Conservation (phyloP, 2,329 filamentous ascomycete genomes). For the Fusarium sp. region DNA sequence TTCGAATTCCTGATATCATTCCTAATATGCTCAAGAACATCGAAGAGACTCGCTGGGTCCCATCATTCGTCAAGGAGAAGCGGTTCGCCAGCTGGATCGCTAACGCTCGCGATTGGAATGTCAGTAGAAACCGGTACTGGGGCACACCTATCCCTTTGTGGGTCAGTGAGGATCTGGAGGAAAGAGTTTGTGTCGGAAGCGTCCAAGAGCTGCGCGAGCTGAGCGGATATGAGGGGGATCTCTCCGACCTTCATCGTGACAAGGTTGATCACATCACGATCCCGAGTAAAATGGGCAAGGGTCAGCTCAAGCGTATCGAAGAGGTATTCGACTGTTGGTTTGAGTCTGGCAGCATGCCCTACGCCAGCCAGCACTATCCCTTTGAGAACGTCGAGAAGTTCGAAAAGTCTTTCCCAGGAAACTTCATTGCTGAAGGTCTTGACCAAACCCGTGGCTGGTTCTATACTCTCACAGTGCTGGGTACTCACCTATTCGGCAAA, state of each 20-base stretch:
- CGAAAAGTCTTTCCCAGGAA: constrained; percentile 83
- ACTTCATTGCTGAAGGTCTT: constrained; percentile 93
- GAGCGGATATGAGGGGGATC: constrained; percentile 85
- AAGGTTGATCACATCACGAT: constrained; percentile 96
- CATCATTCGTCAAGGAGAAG: constrained; percentile 88
- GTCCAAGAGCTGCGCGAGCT: constrained; percentile 85
- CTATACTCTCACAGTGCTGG: constrained; percentile 90
- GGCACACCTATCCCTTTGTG: constrained; percentile 92
- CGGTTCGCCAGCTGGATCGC: constrained; percentile 92
- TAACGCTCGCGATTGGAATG: constrained; percentile 94
- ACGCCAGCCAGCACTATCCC: constrained; percentile 89
- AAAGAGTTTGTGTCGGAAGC: constrained; percentile 87
- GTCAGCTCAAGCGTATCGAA: constrained; percentile 80
- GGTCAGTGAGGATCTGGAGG: constrained; percentile 89
- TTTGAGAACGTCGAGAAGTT: constrained; percentile 90
- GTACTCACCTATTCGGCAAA: constrained; percentile 85
- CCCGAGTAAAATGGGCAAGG: constrained; percentile 88
- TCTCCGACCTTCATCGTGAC: constrained; percentile 90
- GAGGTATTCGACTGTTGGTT: constrained; percentile 99
- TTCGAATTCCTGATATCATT: constrained; percentile 85
- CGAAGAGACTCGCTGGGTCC: constrained; percentile 91
- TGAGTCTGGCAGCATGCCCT: constrained; percentile 96
- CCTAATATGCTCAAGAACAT: constrained; percentile 93
- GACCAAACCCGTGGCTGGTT: constrained; percentile 98
- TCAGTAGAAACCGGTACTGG: constrained; percentile 95